Conservation (phyloP, 176 grass and related monocot species). For the Hsuehochloa calcarea region DNA sequence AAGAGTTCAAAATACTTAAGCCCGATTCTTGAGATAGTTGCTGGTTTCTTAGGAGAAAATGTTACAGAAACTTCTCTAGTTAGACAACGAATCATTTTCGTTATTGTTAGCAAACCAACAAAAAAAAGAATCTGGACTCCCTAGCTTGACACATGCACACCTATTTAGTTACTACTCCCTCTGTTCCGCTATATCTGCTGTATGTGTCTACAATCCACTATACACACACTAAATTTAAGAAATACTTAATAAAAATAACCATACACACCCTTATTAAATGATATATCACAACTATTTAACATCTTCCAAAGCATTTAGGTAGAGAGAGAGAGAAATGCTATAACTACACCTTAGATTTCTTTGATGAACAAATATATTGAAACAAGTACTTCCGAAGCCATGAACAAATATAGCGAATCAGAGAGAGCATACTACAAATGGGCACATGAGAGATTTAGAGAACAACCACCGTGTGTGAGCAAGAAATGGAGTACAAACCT, state of each 20-base stretch:
- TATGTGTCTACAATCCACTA: too few species aligned
- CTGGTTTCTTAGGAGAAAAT: not conserved
- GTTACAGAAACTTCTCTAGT: not conserved
- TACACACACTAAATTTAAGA: too few species aligned
- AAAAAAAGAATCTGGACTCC: not conserved
- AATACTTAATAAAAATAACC: too few species aligned
- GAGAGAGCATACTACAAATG: not conserved
- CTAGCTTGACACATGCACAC: not conserved
- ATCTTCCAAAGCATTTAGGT: too few species aligned
- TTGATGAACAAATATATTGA: too few species aligned
- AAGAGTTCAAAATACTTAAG: not conserved
- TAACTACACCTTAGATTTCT: too few species aligned
- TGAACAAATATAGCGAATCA: too few species aligned
- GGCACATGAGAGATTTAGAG: not conserved
- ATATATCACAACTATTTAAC: too few species aligned
- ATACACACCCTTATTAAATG: too few species aligned
- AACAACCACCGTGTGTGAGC: not conserved
- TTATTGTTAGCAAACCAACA: not conserved
- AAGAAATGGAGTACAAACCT: conserved; percentile 25
- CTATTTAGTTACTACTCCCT: not conserved
- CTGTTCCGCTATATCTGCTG: not conserved
- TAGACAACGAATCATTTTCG: not conserved
- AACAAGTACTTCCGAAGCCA: too few species aligned
- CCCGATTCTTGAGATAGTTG: not conserved
- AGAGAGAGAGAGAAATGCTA: too few species aligned